Evolutionary conservation across 2,329 filamentous ascomycete genomes (phyloP), one percentile per base, ranked within the genome.

Genomic region (Tolypocladium album): DNA sequence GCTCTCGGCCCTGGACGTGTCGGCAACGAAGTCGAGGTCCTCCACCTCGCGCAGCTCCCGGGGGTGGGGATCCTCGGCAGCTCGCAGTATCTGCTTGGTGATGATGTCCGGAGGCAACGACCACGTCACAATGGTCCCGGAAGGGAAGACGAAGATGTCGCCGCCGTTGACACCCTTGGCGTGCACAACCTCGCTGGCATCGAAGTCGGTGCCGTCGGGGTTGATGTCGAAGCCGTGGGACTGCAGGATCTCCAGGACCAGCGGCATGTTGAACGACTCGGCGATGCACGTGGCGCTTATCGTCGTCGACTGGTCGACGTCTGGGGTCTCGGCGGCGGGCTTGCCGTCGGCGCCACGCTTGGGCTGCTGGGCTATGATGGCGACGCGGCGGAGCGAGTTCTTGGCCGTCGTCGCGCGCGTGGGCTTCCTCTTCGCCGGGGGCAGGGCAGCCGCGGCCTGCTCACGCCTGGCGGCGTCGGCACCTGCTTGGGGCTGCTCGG

Each of bases 131-230:
- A 97, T 83, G 15, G 92, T 96, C 13, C 94, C 94, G 0, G 92
- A 96, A 11, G 93, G 92, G 66, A 99, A 99, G 60, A 99, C 87
- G 70, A 97, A 97, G 57, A 97, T 85, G 74, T 99, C 94, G 40
- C 92, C 92, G 61, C 85, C 80, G 69, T 84, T 82, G 61, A 81
- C 78, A 11, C 79, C 79, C 58, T 83, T 77, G 8, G 84, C 85
- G 68, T 88, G 85, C 56, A 88, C 81, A 7, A 88, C 83, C 67
- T 87, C 84, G 64, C 78, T 78, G 55, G 79, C 76, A 64, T 86
- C 83, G 65, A 88, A 86, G 17, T 79, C 82, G 15, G 81, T 84
- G 56, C 74, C 76, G 65, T 88, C 83, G 2, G 85, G 85, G 66
- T 88, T 84, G 58, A 87, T 80, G 47, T 76, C 73, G 68, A 86